Conservation (phyloP, 495 filamentous ascomycete genomes). For the Penicillium crystallinum region DNA sequence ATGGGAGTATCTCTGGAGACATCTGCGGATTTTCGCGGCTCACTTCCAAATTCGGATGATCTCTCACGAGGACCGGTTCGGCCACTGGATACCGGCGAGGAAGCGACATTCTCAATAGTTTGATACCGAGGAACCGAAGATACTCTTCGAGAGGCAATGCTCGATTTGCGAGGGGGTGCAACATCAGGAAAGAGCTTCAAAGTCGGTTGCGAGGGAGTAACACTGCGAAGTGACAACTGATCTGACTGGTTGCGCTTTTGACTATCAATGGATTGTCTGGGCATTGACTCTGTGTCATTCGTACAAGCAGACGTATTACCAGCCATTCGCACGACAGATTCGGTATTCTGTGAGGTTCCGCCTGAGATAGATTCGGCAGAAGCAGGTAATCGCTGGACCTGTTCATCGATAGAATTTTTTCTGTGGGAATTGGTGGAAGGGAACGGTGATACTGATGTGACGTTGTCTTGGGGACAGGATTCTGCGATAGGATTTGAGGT, state of each 20-base stretch:
- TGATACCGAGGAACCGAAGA: slow-evolving; percentile 20
- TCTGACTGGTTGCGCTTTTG: slow-evolving; percentile 3
- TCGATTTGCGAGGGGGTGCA: slow-evolving; percentile 30
- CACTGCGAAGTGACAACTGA: slow-evolving; percentile 8
- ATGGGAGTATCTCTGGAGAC: not conserved
- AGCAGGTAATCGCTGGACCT: slow-evolving; percentile 6
- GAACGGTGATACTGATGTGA: slow-evolving; percentile 1
- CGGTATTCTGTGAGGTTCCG: not conserved
- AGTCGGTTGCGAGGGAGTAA: slow-evolving; percentile 17
- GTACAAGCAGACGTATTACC: not conserved
- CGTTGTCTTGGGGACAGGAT: not conserved
- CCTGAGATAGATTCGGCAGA: slow-evolving; percentile 6
- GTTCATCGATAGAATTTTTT: slow-evolving; percentile 4
- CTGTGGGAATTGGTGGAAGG: slow-evolving; percentile 7
- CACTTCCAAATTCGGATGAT: not conserved
- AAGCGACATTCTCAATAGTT: slow-evolving; percentile 7
- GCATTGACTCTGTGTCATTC: not conserved
- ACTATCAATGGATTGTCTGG: not conserved
- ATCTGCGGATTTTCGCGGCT: not conserved
- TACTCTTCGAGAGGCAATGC: slow-evolving; percentile 26
- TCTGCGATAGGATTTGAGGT: slow-evolving; percentile 3
- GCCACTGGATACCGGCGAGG: not conserved
- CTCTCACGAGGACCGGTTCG: not conserved
- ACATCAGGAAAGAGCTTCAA: slow-evolving; percentile 40
- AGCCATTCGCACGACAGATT: not conserved